Evolutionary conservation across 2,329 filamentous ascomycete species (phyloP).

Genomic region (Xylariaceae sp.): DNA sequence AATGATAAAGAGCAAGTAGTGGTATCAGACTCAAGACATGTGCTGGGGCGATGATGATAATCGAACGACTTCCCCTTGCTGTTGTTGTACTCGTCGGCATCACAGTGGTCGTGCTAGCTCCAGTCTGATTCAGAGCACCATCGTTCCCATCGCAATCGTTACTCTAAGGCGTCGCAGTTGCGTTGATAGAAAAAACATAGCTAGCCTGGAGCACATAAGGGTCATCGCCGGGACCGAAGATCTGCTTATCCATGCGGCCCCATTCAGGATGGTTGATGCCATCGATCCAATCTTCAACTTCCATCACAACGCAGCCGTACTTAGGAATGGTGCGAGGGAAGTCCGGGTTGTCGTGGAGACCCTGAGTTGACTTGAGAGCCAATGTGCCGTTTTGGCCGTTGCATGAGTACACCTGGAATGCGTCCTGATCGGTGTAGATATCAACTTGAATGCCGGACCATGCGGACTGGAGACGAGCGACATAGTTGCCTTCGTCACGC

Average conservation of each 20-base stretch:
- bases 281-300: constrained; percentile 92
- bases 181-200: constrained; percentile 53
- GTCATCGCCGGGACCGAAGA: constrained; percentile 54
- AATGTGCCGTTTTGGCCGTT: constrained; percentile 67
- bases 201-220: constrained; percentile 59
- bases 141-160: constrained; percentile 10
- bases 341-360: constrained; percentile 47
- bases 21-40: constrained; percentile 6
- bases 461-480: constrained; percentile 62
- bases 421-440: constrained; percentile 76
- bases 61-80: background rate
- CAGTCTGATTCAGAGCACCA: background rate
- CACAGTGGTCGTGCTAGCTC: background rate
- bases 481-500: constrained; percentile 50
- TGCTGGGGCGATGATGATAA: background rate
- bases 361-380: constrained; percentile 66
- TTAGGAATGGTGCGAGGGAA: constrained; percentile 61
- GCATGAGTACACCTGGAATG: constrained; percentile 85
- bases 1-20: constrained; percentile 7
- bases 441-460: constrained; percentile 82
- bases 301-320: constrained; percentile 84
- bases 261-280: constrained; percentile 89
- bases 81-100: background rate
- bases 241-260: constrained; percentile 60
- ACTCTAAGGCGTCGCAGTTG: constrained; percentile 26